These are phyloP conservation scores for Candida buenavistaensis DNA, from an alignment of 1,139 yeast genomes.

Conservation along the genomic window DNA sequence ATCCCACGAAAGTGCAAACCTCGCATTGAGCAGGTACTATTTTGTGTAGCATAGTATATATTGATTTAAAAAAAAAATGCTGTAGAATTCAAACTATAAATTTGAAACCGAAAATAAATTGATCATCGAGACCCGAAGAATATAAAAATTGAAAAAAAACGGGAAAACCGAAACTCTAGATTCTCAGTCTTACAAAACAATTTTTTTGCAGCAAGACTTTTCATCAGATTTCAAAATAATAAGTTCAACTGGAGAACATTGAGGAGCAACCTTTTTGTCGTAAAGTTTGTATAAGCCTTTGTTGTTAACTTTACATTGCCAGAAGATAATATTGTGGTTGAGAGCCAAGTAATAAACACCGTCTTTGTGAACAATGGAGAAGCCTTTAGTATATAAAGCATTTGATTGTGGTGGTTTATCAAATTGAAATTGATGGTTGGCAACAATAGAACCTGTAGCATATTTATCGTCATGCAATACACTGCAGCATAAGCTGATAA, in stretches of 20 bases:
- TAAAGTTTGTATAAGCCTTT: slow-evolving; percentile 9
- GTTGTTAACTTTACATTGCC: slow-evolving; percentile 10
- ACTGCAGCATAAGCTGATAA: slow-evolving; percentile 49
- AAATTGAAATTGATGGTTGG: slow-evolving; percentile 48
- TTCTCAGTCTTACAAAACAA: background rate
- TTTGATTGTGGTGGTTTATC: slow-evolving; percentile 47
- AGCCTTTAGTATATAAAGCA: slow-evolving; percentile 12
- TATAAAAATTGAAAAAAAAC: too few relatives aligned
- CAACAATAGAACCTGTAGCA: slow-evolving; percentile 45
- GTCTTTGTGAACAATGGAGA: slow-evolving; percentile 17
- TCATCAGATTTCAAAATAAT: slow-evolving; percentile 4
- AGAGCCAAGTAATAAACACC: slow-evolving; percentile 22
- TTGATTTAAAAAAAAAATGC: too few relatives aligned
- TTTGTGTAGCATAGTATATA: too few relatives aligned
- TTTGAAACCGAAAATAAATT: too few relatives aligned
- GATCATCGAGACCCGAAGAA: too few relatives aligned
- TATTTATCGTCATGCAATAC: slow-evolving; percentile 36
- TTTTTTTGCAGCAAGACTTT: background rate
- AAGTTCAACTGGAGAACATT: slow-evolving; percentile 8
- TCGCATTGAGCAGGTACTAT: too few relatives aligned
- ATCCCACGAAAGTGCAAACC: too few relatives aligned
- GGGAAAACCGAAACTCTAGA: too few relatives aligned
- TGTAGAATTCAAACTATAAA: too few relatives aligned
- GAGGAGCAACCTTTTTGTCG: slow-evolving; percentile 6
- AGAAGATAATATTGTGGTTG: slow-evolving; percentile 10